Evolutionary conservation across 208 protist genomes (phyloP), one percentile per base, ranked within the genome.

Genomic region (Entamoeba invadens): DNA sequence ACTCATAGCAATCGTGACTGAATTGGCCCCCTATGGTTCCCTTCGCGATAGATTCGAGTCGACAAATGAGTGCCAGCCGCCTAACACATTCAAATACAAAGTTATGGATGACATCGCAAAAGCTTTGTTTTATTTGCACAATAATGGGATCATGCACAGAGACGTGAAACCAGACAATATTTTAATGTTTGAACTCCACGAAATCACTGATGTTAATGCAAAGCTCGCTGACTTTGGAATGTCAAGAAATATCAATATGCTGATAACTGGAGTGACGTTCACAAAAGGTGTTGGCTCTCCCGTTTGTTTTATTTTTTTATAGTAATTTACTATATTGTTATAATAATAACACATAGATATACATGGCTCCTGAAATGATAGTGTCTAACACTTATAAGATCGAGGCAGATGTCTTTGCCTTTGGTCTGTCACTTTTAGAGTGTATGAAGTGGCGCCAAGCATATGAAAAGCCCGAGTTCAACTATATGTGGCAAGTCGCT

Each of bases 1-100:
- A 38, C 94, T 96, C 44, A 45, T 96, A 10, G 93, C 91, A 44
- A 94, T 96, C n/a, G 93, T 96, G 1, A 96, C 95, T 5, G 96
- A 96, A 92, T 96, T 93, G 46, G 45, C 96, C 14, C 44, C 51
- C 31, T 57, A 77, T 47, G 95, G 95, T 5, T 42, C 31, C 38
- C 5, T 77, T 6, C 6, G 57, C 1, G 94, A 68, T 57, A 42
- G 92, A 10, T 57, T 21, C 18, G 45, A 31, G n/a, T n/a, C n/a
- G 6, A 87, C 12, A 31, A 87, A 87, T 42, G n/a, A n/a, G n/a
- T n/a, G n/a, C n/a, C 1, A 77, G 1, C 8, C 25, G 12, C 45
- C 12, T 12, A 18, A 50, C 0, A 5, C 8, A 6, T 6, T 44
- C 12, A 45, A 44, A 92, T 57, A 57, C 44, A 92, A 92, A n/a